Base-by-base conservation (phyloP, 495 filamentous ascomycete species). In the Acidiella bohemica region DNA sequence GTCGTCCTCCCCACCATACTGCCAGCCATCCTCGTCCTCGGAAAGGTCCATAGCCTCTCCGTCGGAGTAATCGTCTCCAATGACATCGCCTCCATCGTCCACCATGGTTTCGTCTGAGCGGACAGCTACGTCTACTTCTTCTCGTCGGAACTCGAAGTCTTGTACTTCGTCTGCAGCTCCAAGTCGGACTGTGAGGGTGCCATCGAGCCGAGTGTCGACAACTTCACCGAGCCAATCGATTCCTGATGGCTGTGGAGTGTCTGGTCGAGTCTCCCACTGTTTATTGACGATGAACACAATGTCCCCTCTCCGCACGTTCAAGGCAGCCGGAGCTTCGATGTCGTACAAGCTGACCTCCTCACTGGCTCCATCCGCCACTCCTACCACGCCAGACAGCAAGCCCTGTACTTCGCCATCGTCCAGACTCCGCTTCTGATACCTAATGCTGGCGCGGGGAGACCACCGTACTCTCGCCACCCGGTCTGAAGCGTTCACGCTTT, bases 311-410 rank as follows among this genome's bases (percentile, higher is more conserved):
- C 58, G 41, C 25, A 59, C 58, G 14, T 57, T 59, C 26, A 77
- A 42, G 14, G 60, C 60, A 20, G 62, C 52, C 33, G 64, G 60
- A 4, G 58, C 57, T 32, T 50, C 45, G 21, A 78, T 56, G 36
- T 79, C 75, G 49, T 79, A 78, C 20, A 76, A 44, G 40, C 72
- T 75, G 11, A 75, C 61, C 21, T 73, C 64, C 32, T 68, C 67
- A 18, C 57, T 30, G 14, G 46, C 48, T 12, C 63, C 57, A 10
- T 50, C 38, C 3, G 75, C 58, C 5, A 41, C 27, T 1, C 74
- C 75, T 8, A 65, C 54, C 1, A 38, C 53, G 14, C 61, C 64
- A 3, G 47, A 53, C 9, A 58, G 44, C 16, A 65, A 48, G 12
- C 40, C 31, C 28, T 60, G 42, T 11, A 55, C 39, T 5, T 47